Conservation (phyloP, 495 filamentous ascomycete genomes). For the Penicillium manginii region DNA sequence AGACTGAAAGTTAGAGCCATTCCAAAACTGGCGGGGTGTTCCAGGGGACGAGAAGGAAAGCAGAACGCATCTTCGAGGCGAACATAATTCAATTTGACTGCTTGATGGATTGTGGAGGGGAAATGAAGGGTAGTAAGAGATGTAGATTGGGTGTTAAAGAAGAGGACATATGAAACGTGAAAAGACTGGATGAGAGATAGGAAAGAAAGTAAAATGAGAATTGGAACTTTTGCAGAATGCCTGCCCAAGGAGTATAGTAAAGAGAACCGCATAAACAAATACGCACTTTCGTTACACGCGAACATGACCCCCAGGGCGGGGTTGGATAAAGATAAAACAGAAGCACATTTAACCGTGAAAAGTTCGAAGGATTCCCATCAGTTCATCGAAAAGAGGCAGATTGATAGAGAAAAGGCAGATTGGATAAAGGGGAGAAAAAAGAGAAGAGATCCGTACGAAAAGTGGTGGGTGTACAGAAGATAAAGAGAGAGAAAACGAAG, state of each 20-base stretch:
- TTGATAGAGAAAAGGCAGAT: neutral
- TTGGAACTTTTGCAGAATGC: constrained; percentile 52
- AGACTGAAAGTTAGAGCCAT: neutral
- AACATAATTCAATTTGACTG: constrained; percentile 52
- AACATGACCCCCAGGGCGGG: constrained; percentile 37
- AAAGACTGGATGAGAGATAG: constrained; percentile 23
- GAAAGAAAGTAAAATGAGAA: constrained; percentile 40
- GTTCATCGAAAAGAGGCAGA: neutral
- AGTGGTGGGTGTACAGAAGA: constrained; percentile 15
- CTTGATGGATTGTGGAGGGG: constrained; percentile 31
- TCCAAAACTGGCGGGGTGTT: neutral
- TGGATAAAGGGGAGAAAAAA: constrained; percentile 17
- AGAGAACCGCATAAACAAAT: constrained; percentile 44
- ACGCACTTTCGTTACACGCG: constrained; percentile 45
- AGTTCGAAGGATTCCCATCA: neutral
- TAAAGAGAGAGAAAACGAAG: constrained; percentile 16
- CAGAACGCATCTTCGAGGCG: constrained; percentile 39
- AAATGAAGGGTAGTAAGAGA: neutral
- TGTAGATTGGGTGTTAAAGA: neutral
- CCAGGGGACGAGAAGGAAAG: constrained; percentile 27
- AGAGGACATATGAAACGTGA: constrained; percentile 12
- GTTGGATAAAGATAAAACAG: constrained; percentile 19
- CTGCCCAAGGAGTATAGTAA: constrained; percentile 50
- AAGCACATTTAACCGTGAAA: neutral
- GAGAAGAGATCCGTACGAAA: constrained; percentile 14